A percentile compares a stretch with the other conserved stretches of the same genome.
Evolutionary conservation across 2,329 filamentous ascomycete species (phyloP).

Genomic region (Beauveria sp.): DNA sequence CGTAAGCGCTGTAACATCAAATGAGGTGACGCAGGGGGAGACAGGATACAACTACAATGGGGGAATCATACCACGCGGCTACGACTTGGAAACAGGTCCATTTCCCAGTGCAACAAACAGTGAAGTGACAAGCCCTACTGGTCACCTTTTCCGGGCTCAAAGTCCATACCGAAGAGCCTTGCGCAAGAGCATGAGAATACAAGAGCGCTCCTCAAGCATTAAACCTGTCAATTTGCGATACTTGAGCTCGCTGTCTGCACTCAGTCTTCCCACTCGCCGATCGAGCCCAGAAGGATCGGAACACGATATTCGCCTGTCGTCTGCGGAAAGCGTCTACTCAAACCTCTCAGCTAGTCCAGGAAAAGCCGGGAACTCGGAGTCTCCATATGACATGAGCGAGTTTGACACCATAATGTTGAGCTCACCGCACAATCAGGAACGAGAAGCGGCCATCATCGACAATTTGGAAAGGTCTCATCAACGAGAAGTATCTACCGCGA

Average conservation of each 20-base stretch:
- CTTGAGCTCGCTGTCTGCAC: slow-evolving; percentile 31
- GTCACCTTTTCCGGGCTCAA: slow-evolving; percentile 44
- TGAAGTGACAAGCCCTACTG: slow-evolving; percentile 37
- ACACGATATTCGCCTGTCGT: slow-evolving; percentile 28
- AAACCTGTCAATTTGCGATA: slow-evolving; percentile 26
- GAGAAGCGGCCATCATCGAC: not conserved
- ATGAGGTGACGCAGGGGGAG: no score
- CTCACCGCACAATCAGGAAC: not conserved
- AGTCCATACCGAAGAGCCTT: slow-evolving; percentile 50
- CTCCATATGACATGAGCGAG: not conserved
- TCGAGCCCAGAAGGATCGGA: slow-evolving; percentile 33
- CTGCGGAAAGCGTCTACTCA: slow-evolving; percentile 46
- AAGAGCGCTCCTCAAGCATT: slow-evolving; percentile 12
- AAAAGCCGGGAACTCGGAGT: slow-evolving; percentile 11
- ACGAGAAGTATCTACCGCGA: slow-evolving; percentile 33
- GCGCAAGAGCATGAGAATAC: slow-evolving; percentile 35
- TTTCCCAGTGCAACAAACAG: not conserved
- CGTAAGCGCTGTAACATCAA: not conserved
- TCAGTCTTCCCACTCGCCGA: slow-evolving; percentile 32
- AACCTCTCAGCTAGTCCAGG: slow-evolving; percentile 16
- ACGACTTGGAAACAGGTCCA: not conserved
- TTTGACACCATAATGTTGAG: not conserved
- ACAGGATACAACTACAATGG: not conserved
- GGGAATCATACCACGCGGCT: not conserved
- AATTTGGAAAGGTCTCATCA: slow-evolving; percentile 18